A percentile compares a stretch with the other conserved stretches of the same genome.
Evolutionary conservation across 345 rosid genomes (phyloP).

Genomic region (Atalantia buxifolia): DNA sequence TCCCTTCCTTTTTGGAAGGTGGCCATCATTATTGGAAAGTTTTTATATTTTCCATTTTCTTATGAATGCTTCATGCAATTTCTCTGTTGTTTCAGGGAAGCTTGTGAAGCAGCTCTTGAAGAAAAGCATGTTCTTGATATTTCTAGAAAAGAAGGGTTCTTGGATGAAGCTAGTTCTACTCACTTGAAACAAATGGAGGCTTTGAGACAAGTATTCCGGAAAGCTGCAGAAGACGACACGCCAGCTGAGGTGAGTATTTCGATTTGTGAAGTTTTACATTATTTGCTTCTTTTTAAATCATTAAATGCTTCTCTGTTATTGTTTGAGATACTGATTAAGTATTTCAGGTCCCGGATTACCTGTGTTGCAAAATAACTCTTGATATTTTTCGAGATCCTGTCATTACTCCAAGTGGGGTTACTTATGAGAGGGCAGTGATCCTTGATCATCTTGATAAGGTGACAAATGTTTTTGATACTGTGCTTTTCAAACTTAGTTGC

Average conservation of each 20-base stretch:
- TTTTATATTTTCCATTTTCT: neutral
- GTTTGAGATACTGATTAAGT: neutral
- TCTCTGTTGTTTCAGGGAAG: conserved; percentile 51
- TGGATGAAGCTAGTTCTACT: conserved; percentile 36
- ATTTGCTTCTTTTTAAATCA: neutral
- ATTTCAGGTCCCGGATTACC: conserved; percentile 83
- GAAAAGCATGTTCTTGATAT: conserved; percentile 52
- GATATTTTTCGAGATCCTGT: conserved; percentile 91
- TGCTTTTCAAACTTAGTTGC: neutral
- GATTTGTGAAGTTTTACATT: neutral
- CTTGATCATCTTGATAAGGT: conserved; percentile 89
- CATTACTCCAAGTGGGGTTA: conserved; percentile 78
- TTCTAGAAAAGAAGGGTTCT: conserved; percentile 50
- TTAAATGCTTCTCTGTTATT: neutral
- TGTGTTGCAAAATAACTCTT: conserved; percentile 86
- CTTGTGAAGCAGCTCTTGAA: conserved; percentile 73
- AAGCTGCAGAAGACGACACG: conserved; percentile 63
- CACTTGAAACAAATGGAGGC: conserved; percentile 45
- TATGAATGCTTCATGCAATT: conserved; percentile 9
- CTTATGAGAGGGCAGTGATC: conserved; percentile 86
- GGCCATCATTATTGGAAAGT: neutral
- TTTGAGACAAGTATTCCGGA: conserved; percentile 54
- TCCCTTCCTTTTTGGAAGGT: neutral
- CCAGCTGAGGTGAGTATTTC: conserved; percentile 52
- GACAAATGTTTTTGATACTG: neutral